Conservation (phyloP, 2,329 filamentous ascomycete species). For the Fusarium sp. region DNA sequence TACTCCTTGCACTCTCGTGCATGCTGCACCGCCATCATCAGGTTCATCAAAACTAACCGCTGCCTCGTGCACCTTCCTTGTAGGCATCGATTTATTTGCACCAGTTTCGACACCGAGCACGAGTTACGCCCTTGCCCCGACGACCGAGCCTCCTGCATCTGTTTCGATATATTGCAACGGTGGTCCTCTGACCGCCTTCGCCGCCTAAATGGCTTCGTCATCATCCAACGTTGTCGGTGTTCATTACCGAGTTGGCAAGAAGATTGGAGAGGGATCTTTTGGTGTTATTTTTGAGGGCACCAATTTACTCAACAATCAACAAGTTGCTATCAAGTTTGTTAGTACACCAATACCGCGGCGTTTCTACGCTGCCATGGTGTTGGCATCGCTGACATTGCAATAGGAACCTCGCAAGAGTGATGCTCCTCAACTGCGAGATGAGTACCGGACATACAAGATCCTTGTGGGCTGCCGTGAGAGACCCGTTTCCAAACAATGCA, state of each 20-base stretch:
- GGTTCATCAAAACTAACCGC: slow-evolving; percentile 42
- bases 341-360: slow-evolving; percentile 48
- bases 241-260: slow-evolving; percentile 98
- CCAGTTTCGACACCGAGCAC: slow-evolving; percentile 24
- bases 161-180: slow-evolving; percentile 36
- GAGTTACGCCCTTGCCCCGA: slow-evolving; percentile 14
- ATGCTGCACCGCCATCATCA: slow-evolving; percentile 16
- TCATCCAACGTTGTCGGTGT: slow-evolving; percentile 98
- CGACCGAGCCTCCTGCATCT: slow-evolving; percentile 22
- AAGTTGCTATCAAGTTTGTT: slow-evolving; percentile 99
- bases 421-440: slow-evolving; percentile 95
- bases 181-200: slow-evolving; percentile 43
- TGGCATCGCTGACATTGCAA: slow-evolving; percentile 11
- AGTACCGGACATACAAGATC: slow-evolving; percentile 99
- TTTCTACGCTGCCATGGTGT: background rate
- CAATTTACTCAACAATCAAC: slow-evolving; percentile 98
- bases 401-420: slow-evolving; percentile 99
- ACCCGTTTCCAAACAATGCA: slow-evolving; percentile 46
- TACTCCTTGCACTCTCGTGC: slow-evolving; percentile 12
- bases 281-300: slow-evolving; percentile 99
- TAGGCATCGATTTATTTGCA: slow-evolving; percentile 43
- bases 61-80: slow-evolving; percentile 21
- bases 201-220: slow-evolving; percentile 78
- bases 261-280: slow-evolving; percentile 98
- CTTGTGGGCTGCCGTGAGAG: slow-evolving; percentile 96